phyloP scores from a whole-genome alignment of 1,284 basidiomycete genomes.

The Trichosporon faecale region DNA sequence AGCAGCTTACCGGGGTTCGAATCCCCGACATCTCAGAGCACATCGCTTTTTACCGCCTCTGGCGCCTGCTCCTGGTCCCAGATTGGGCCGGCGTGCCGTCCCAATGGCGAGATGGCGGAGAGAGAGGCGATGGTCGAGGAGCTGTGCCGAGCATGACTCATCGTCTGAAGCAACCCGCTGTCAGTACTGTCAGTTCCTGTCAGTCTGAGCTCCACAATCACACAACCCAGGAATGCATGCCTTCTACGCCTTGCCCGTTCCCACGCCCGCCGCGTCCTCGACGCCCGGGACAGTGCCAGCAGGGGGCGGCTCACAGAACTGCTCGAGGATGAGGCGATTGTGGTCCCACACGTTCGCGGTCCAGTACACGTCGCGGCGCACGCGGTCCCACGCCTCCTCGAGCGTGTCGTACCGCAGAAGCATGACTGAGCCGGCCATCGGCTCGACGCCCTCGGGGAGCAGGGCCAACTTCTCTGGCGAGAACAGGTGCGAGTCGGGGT shows the following conservation, averaged over 20 bases:
- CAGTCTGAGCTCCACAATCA: not conserved
- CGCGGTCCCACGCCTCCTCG: conserved; percentile 39
- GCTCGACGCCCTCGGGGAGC: conserved; percentile 34
- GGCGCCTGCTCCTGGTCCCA: not conserved
- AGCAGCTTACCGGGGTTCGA: conserved; percentile 8
- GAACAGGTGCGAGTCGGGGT: conserved; percentile 27
- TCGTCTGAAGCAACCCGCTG: too few species aligned
- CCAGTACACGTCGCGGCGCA: conserved; percentile 48
- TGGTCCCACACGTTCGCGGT: conserved; percentile 48
- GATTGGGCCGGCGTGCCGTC: too few species aligned
- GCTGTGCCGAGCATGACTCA: too few species aligned
- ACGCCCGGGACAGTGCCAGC: conserved; percentile 18
- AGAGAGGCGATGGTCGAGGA: too few species aligned
- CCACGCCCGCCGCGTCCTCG: not conserved
- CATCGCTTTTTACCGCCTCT: not conserved
- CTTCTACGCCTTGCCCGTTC: not conserved
- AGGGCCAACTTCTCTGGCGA: conserved; percentile 16
- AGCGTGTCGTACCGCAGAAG: conserved; percentile 36
- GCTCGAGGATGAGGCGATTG: conserved; percentile 36
- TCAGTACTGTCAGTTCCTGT: not conserved
- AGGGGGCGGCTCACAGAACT: conserved; percentile 33
- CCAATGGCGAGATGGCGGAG: too few species aligned
- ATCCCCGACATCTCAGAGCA: not conserved
- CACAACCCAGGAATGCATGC: not conserved
- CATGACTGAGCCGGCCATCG: conserved; percentile 46